These are phyloP conservation scores for Mesembryanthemum crystallinum DNA, from an alignment of 148 eudicot genomes.

Conservation along the genomic window DNA sequence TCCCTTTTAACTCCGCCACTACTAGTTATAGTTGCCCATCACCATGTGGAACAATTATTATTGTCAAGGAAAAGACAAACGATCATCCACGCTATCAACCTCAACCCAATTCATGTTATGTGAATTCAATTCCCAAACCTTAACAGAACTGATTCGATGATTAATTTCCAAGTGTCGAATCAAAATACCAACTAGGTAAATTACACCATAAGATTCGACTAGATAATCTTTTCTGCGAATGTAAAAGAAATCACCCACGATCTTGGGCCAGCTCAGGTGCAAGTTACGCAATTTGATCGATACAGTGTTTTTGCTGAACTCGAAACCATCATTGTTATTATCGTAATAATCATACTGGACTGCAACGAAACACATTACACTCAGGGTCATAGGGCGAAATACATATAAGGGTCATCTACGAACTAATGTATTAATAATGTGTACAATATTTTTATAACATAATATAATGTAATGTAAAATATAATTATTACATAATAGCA, in stretches of 20 bases:
- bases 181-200: neutral
- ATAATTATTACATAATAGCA: too few relatives aligned
- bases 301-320: too few relatives aligned
- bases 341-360: too few relatives aligned
- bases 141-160: neutral
- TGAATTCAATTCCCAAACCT: constrained; percentile 10
- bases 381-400: too few relatives aligned
- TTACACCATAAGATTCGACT: constrained; percentile 1
- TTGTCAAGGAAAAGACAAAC: neutral
- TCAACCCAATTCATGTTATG: neutral
- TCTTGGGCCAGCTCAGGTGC: neutral
- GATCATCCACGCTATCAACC: constrained; percentile 9
- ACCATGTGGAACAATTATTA: neutral
- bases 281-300: neutral
- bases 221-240: neutral
- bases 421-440: too few relatives aligned
- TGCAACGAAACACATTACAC: too few relatives aligned
- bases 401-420: too few relatives aligned
- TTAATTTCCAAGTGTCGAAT: too few relatives aligned
- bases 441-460: too few relatives aligned
- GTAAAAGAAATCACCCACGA: too few relatives aligned
- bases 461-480: too few relatives aligned
- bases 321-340: too few relatives aligned
- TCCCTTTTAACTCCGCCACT: neutral
- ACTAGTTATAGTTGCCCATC: neutral